These are phyloP conservation scores for Aspergillus tamarii DNA, from an alignment of 2,329 filamentous ascomycete species.

Conservation along the genomic window DNA sequence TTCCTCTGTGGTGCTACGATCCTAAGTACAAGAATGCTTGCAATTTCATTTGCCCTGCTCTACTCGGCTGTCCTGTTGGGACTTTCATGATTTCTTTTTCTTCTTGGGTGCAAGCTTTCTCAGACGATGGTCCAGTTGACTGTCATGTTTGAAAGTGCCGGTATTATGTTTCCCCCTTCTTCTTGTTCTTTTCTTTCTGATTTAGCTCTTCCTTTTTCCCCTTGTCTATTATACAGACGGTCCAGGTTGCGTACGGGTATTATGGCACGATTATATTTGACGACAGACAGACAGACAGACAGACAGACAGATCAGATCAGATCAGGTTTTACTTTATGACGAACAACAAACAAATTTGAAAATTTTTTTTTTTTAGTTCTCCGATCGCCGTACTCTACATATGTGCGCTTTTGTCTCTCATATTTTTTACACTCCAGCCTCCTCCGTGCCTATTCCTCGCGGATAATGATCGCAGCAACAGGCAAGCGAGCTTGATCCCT, in stretches of 20 bases:
- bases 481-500: background rate
- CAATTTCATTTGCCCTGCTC: background rate
- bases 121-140: background rate
- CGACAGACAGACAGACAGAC: constrained; percentile 1
- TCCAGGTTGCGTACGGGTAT: background rate
- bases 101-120: background rate
- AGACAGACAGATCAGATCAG: background rate
- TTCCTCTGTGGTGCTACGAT: no score
- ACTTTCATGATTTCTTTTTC: background rate
- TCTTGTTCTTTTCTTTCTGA: constrained; percentile 4
- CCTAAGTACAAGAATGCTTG: background rate
- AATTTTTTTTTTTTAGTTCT: background rate
- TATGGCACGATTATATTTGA: constrained; percentile 5
- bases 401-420: background rate
- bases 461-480: background rate
- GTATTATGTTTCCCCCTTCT: background rate
- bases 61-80: constrained; percentile 7
- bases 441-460: background rate
- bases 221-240: constrained; percentile 1
- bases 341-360: constrained; percentile 6
- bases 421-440: background rate
- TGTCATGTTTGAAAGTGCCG: background rate
- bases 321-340: constrained; percentile 1
- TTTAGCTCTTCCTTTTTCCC: background rate
- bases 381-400: background rate